These are phyloP conservation scores for Tetrapisispora namnaoensis DNA, from an alignment of 805 yeast species.

Conservation along the genomic window DNA sequence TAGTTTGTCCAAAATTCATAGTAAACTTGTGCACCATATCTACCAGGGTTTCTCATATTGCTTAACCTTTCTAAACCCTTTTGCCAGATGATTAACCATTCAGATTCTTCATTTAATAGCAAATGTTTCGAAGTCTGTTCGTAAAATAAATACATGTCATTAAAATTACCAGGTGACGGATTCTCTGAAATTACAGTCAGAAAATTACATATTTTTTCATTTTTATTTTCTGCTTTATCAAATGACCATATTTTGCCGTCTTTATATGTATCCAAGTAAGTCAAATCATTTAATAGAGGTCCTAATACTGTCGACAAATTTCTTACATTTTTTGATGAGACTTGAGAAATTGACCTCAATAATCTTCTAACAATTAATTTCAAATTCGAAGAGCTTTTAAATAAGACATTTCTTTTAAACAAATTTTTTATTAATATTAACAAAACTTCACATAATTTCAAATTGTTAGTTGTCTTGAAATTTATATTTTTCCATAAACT, in stretches of 20 bases:
- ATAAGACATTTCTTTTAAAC: constrained; percentile 12
- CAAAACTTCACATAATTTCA: constrained; percentile 35
- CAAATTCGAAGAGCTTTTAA: constrained; percentile 20
- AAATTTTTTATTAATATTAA: constrained; percentile 32
- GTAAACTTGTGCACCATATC: constrained; percentile 25
- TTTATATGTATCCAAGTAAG: constrained; percentile 36
- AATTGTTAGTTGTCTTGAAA: constrained; percentile 31
- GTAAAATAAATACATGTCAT: constrained; percentile 16
- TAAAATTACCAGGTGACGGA: constrained; percentile 44
- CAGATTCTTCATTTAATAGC: constrained; percentile 12
- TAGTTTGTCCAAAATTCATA: constrained; percentile 26
- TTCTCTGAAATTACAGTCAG: constrained; percentile 44
- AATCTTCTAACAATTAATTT: constrained; percentile 28
- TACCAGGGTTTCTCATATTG: constrained; percentile 23
- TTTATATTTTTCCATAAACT: constrained; percentile 36
- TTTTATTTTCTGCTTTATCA: constrained; percentile 33
- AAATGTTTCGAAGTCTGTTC: constrained; percentile 8
- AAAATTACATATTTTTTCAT: constrained; percentile 37
- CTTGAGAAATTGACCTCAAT: constrained; percentile 28
- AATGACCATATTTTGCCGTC: constrained; percentile 45
- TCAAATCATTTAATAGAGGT: constrained; percentile 40
- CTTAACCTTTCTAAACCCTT: constrained; percentile 21
- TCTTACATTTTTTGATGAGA: constrained; percentile 29
- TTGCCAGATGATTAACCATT: constrained; percentile 25
- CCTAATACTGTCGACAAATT: constrained; percentile 39